Base-by-base conservation (phyloP, 2,329 filamentous ascomycete genomes). In the Ophiostoma triangulosporum region DNA sequence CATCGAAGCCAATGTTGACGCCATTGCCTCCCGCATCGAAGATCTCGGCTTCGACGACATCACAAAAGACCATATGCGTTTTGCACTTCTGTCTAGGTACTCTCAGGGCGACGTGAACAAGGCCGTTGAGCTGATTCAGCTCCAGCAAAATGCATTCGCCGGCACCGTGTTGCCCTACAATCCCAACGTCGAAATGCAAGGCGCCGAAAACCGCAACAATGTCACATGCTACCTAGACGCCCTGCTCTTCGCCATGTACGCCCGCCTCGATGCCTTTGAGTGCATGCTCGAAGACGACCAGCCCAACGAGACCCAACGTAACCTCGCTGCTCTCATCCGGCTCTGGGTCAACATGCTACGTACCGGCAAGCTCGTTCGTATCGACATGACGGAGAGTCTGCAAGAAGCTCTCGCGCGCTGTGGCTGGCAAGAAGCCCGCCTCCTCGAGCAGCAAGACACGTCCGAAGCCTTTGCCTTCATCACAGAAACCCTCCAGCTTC, bases 151-250 rank as follows among this genome's bases (percentile, higher is more conserved):
- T 60, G 87, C 91, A 0, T 82, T 88, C 36, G 80, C 88, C 29
- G 90, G 91, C 15, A 79, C 87, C 38, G 77, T 97, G 59, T 75
- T 81, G 57, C 78, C 81, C 15, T 95, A 88, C 69, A 76, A 88
- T 53, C 80, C 88, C 8, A 75, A 76, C 52, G 75, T 84, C 7
- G 77, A 77, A 54, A 81, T 97, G 71, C 70, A 88, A 4, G 93
- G 93, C 6, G 91, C 93, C 12, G 84, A 88, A 61, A 98, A 98
- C 64, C 77, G 89, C 48, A 77, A 84, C 45, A 80, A 79, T 48
- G 88, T 95, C 33, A 97, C 91, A n/a, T 98, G 93, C 70, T 97
- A 94, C 65, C 73, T 97, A 15, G 93, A 97, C 65, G 78, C 91
- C 0, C 71, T 97, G 22, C 76, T 98, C 1, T 97, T 96, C 65